phyloP scores from a whole-genome alignment of 139 green algal species.

The Coccomyxa sp. region DNA sequence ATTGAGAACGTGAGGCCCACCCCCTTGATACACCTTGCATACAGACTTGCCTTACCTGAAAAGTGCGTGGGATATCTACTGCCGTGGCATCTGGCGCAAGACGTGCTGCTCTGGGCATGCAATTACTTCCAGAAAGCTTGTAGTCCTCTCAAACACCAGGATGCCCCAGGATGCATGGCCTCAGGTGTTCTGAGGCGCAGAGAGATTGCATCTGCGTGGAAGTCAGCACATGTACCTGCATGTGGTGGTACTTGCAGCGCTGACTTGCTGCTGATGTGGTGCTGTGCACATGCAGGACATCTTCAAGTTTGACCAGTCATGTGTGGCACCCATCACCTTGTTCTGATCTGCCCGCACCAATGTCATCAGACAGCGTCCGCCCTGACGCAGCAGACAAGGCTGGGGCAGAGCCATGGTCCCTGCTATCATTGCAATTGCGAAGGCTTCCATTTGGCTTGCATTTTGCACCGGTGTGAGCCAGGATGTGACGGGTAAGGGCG shows the following conservation, averaged over 20 bases:
- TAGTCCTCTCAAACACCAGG: background rate
- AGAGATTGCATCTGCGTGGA: background rate
- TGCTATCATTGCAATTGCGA: too few species aligned
- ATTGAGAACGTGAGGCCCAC: background rate
- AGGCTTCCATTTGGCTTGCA: too few species aligned
- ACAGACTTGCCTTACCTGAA: background rate
- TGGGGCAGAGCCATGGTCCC: too few species aligned
- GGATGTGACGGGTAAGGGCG: too few species aligned
- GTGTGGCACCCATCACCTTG: background rate
- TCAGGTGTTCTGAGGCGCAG: background rate
- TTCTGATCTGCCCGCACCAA: too few species aligned
- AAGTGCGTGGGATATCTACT: too few species aligned
- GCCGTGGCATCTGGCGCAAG: too few species aligned
- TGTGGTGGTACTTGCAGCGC: background rate
- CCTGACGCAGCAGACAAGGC: too few species aligned
- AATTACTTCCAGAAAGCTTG: too few species aligned
- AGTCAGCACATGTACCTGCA: background rate
- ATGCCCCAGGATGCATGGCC: background rate
- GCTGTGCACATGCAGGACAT: background rate
- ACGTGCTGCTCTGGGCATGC: too few species aligned
- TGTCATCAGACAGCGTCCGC: too few species aligned
- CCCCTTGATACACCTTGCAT: background rate
- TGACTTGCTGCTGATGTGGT: background rate
- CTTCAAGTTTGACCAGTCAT: background rate
- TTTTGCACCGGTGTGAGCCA: too few species aligned